phyloP scores from a whole-genome alignment of 2,329 filamentous ascomycete genomes.

The Colletotrichum sojae region DNA sequence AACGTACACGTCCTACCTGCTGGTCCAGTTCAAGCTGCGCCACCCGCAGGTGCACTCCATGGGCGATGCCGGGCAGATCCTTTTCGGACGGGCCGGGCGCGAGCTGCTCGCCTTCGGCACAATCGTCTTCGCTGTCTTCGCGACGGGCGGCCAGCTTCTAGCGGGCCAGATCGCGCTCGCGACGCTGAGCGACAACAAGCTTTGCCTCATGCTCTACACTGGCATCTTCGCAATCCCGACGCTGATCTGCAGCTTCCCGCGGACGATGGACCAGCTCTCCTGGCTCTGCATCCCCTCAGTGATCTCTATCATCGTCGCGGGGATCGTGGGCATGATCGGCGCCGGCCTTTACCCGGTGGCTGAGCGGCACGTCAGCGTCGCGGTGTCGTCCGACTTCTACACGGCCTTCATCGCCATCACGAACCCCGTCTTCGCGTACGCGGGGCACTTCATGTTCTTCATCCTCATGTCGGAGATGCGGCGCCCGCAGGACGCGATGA shows the following conservation, averaged over 20 bases:
- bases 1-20: slow-evolving; percentile 62
- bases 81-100: slow-evolving; percentile 67
- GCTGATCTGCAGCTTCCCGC: slow-evolving; percentile 61
- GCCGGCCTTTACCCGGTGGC: slow-evolving; percentile 58
- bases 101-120: slow-evolving; percentile 65
- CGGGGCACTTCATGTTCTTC: slow-evolving; percentile 69
- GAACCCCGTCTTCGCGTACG: slow-evolving; percentile 67
- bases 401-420: slow-evolving; percentile 51
- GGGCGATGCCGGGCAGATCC: slow-evolving; percentile 63
- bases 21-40: slow-evolving; percentile 63
- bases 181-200: slow-evolving; percentile 58
- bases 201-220: slow-evolving; percentile 65
- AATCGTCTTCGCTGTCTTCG: slow-evolving; percentile 66
- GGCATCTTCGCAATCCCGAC: slow-evolving; percentile 65
- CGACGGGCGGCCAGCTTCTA: slow-evolving; percentile 64
- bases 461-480: slow-evolving; percentile 68
- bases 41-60: slow-evolving; percentile 67
- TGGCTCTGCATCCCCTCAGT: slow-evolving; percentile 62
- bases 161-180: slow-evolving; percentile 65
- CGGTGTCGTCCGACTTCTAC: slow-evolving; percentile 50
- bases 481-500: slow-evolving; percentile 64
- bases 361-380: slow-evolving; percentile 54
- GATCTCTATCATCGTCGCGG: slow-evolving; percentile 63
- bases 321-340: slow-evolving; percentile 65
- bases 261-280: slow-evolving; percentile 64